Percentiles rank a stretch among this genome's conserved stretches.
Conservation (phyloP, 495 filamentous ascomycete genomes). For the Aspergillus coremiiformis region DNA sequence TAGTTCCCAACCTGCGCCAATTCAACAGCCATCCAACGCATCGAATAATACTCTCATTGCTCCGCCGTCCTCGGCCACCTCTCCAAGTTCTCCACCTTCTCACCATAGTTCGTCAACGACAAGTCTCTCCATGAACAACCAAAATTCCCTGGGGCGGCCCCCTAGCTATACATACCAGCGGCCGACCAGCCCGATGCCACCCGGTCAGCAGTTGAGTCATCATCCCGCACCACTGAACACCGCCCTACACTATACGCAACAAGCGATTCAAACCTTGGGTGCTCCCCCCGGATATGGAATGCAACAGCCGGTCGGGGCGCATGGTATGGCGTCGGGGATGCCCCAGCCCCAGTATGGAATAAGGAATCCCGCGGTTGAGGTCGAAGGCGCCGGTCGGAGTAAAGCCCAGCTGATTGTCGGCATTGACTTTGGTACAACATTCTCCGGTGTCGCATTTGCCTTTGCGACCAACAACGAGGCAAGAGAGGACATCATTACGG, state of each 20-base stretch:
- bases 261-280: conserved; percentile 46
- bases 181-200: conserved; percentile 51
- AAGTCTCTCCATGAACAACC: conserved; percentile 47
- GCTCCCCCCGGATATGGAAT: conserved; percentile 44
- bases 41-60: conserved; percentile 22
- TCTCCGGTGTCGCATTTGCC: conserved; percentile 72
- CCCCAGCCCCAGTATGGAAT: conserved; percentile 38
- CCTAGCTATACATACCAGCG: conserved; percentile 68
- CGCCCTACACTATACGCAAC: conserved; percentile 45
- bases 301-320: conserved; percentile 39
- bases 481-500: conserved; percentile 71
- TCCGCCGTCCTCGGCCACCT: conserved; percentile 29
- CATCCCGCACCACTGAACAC: conserved; percentile 70
- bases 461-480: conserved; percentile 73
- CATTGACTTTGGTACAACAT: conserved; percentile 72
- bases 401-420: conserved; percentile 66
- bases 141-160: conserved; percentile 47
- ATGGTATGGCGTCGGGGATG: conserved; percentile 33
- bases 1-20: conserved; percentile 13
- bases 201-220: conserved; percentile 55
- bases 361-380: conserved; percentile 57
- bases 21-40: conserved; percentile 7
- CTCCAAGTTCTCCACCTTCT: conserved; percentile 32
- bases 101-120: conserved; percentile 42
- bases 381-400: conserved; percentile 73